phyloP scores from a whole-genome alignment of 1,284 basidiomycete species.

The Pisolithus thermaeus region DNA sequence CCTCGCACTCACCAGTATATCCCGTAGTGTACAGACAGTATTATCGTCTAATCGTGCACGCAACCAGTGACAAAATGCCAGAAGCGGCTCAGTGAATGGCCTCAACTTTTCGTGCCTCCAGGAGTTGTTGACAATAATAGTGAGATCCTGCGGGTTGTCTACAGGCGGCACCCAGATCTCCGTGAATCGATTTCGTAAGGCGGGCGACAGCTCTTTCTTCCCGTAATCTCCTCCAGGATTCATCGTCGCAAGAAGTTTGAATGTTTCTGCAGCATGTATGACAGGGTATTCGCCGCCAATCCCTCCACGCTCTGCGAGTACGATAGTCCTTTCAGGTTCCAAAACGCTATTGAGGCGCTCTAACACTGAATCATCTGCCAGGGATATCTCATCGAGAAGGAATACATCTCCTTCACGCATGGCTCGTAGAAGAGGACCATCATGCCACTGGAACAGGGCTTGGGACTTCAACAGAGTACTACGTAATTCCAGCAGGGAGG shows the following conservation, averaged over 20 bases:
- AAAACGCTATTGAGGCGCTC: slow-evolving; percentile 97
- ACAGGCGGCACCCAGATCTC: slow-evolving; percentile 98
- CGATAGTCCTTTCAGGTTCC: slow-evolving; percentile 84
- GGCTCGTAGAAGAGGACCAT: slow-evolving; percentile 90
- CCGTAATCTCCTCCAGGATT: slow-evolving; percentile 99
- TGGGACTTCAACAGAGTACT: slow-evolving; percentile 43
- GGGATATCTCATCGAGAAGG: slow-evolving; percentile 94
- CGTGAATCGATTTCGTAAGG: slow-evolving; percentile 95
- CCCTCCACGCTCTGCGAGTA: slow-evolving; percentile 91
- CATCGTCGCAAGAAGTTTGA: slow-evolving; percentile 97
- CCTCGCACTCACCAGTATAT: slow-evolving; percentile 68
- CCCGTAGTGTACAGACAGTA: slow-evolving; percentile 76
- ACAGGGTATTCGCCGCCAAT: slow-evolving; percentile 64
- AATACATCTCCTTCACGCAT: slow-evolving; percentile 88
- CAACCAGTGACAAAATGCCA: slow-evolving; percentile 86
- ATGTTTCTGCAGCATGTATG: slow-evolving; percentile 60
- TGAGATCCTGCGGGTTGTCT: slow-evolving; percentile 69
- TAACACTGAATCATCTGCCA: slow-evolving; percentile 97
- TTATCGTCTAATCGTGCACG: slow-evolving; percentile 58
- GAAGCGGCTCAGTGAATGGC: slow-evolving; percentile 57
- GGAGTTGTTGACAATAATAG: slow-evolving; percentile 71
- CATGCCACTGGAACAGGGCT: slow-evolving; percentile 95
- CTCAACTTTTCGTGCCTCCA: slow-evolving; percentile 64
- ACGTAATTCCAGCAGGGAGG: slow-evolving; percentile 37
- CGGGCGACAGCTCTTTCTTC: slow-evolving; percentile 98